Evolutionary conservation across 2,329 filamentous ascomycete genomes (phyloP).

Genomic region (Fusarium hainanense): DNA sequence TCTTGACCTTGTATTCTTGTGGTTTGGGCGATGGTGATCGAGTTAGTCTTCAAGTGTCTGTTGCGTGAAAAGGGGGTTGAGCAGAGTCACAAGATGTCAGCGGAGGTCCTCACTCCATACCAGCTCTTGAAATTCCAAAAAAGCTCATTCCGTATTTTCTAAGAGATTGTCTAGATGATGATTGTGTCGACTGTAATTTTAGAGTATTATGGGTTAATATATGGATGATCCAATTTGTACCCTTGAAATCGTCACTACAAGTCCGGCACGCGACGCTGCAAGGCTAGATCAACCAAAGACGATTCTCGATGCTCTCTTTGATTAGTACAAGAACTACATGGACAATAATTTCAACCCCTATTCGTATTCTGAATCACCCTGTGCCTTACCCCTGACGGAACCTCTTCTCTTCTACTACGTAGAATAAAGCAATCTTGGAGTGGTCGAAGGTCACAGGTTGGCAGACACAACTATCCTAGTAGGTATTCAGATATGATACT

Average conservation of each 20-base stretch:
- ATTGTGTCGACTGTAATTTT: not conserved
- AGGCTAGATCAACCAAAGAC: not conserved
- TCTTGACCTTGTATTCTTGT: not conserved
- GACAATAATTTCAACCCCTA: not conserved
- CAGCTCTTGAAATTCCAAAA: not conserved
- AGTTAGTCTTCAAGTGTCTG: not conserved
- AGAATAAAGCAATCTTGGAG: not conserved
- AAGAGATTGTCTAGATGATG: accelerated
- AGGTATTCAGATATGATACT: not conserved
- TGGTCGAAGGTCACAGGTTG: not conserved
- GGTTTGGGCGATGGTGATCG: not conserved
- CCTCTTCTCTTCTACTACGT: not conserved
- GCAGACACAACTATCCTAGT: not conserved
- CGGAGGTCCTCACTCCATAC: accelerated
- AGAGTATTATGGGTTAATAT: not conserved
- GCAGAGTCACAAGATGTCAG: not conserved
- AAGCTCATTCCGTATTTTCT: accelerated
- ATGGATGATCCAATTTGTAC: not conserved
- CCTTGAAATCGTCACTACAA: not conserved
- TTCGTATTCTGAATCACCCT: not conserved
- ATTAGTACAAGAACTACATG: not conserved
- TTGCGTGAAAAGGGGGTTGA: not conserved
- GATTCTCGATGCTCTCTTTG: not conserved
- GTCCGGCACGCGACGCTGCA: accelerated
- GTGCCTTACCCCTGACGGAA: not conserved